Conservation (phyloP, 78 protist species). For the Speleostelium caveatum region DNA sequence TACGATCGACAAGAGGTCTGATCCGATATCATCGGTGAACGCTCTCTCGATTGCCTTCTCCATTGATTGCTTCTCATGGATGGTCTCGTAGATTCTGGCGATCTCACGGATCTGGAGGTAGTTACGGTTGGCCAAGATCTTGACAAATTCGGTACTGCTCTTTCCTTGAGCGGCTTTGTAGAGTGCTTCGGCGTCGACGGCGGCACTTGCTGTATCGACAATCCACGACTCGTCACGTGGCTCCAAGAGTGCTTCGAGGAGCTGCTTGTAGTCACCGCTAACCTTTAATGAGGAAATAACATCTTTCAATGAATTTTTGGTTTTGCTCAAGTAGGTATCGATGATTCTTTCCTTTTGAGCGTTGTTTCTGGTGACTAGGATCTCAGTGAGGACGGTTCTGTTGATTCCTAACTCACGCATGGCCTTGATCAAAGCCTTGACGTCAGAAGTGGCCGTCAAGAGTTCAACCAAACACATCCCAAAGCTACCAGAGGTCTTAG, state of each 20-base stretch:
- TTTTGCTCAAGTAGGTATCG: neutral
- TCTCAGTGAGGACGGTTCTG: neutral
- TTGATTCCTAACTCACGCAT: neutral
- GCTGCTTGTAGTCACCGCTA: neutral
- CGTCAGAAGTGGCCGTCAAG: neutral
- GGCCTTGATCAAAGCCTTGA: neutral
- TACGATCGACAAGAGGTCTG: neutral
- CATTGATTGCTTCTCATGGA: slow-evolving; percentile 16
- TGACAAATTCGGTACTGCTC: slow-evolving; percentile 20
- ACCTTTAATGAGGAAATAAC: neutral
- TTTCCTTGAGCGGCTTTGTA: slow-evolving; percentile 27
- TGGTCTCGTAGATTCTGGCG: slow-evolving; percentile 13
- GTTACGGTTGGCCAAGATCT: slow-evolving; percentile 10
- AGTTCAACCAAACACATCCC: neutral
- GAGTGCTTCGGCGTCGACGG: neutral
- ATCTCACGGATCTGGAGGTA: slow-evolving; percentile 32
- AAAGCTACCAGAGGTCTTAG: neutral
- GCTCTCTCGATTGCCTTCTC: slow-evolving; percentile 17
- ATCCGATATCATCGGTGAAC: slow-evolving; percentile 8
- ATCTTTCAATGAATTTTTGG: slow-evolving; percentile 1
- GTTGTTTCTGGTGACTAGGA: slow-evolving; percentile 44
- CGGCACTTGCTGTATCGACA: neutral
- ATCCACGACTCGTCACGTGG: neutral
- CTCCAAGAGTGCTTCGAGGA: neutral
- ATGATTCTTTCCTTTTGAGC: slow-evolving; percentile 23